phyloP scores from a whole-genome alignment of 2,329 filamentous ascomycete genomes.

The Fusarium sp. region DNA sequence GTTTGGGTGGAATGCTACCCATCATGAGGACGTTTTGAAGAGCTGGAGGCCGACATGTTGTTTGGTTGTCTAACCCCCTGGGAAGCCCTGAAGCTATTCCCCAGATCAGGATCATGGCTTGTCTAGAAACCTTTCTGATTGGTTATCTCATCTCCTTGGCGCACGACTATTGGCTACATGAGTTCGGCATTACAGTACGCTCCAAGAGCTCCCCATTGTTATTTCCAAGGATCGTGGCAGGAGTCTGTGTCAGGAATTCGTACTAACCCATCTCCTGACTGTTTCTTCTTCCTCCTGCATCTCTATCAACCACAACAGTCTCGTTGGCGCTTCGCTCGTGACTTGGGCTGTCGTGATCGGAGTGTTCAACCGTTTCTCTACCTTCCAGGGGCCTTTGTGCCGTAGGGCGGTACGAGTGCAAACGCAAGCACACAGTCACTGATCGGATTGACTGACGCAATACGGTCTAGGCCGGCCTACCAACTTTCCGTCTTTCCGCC shows the following conservation, averaged over 20 bases:
- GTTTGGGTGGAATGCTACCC: background rate
- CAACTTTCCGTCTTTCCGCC: constrained; percentile 27
- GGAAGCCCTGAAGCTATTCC: constrained; percentile 31
- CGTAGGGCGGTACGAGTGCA: constrained; percentile 34
- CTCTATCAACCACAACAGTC: constrained; percentile 33
- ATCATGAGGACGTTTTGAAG: constrained; percentile 10
- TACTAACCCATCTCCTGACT: constrained; percentile 42
- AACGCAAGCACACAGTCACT: background rate
- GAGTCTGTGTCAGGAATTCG: constrained; percentile 35
- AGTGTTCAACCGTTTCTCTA: constrained; percentile 23
- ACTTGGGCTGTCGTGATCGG: constrained; percentile 27
- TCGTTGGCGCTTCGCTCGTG: constrained; percentile 27
- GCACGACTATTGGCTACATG: constrained; percentile 19
- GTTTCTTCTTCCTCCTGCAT: constrained; percentile 30
- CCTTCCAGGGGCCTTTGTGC: constrained; percentile 37
- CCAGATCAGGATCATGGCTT: constrained; percentile 34
- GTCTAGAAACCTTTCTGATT: constrained; percentile 14
- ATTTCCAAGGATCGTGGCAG: constrained; percentile 44
- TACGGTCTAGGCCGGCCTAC: constrained; percentile 30
- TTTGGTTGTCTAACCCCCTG: constrained; percentile 10
- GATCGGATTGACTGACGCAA: constrained; percentile 44
- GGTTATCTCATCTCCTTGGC: constrained; percentile 1
- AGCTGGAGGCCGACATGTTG: background rate
- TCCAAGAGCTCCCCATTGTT: constrained; percentile 10
- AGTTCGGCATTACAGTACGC: constrained; percentile 3